A percentile compares a stretch with the other conserved stretches of the same genome.
phyloP scores from a whole-genome alignment of 495 filamentous ascomycete genomes.

The Podospora pseudocomata region DNA sequence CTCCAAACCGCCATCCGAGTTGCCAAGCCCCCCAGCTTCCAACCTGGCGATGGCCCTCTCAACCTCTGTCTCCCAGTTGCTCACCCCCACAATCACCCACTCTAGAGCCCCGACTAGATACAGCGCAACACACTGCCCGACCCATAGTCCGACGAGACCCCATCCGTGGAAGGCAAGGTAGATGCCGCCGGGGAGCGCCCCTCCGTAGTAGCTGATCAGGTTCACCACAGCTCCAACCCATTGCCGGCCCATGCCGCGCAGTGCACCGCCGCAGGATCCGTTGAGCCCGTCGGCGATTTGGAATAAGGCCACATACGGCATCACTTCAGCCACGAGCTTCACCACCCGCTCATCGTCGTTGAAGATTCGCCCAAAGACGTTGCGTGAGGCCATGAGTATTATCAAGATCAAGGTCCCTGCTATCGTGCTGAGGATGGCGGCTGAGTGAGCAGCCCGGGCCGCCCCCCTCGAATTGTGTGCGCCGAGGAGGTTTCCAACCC shows the following conservation, averaged over 20 bases:
- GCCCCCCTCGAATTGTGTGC: slow-evolving; percentile 65
- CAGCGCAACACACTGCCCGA: slow-evolving; percentile 85
- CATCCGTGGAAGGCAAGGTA: slow-evolving; percentile 87
- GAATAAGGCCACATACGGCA: slow-evolving; percentile 86
- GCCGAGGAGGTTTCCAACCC: slow-evolving; percentile 82
- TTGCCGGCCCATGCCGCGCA: slow-evolving; percentile 84
- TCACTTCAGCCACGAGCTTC: slow-evolving; percentile 71
- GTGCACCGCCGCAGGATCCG: slow-evolving; percentile 75
- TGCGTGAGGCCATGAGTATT: slow-evolving; percentile 66
- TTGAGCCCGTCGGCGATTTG: slow-evolving; percentile 91
- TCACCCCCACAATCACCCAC: slow-evolving; percentile 76
- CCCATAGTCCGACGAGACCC: slow-evolving; percentile 80
- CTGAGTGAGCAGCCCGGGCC: slow-evolving; percentile 68
- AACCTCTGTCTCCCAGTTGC: slow-evolving; percentile 77
- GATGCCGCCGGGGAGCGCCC: slow-evolving; percentile 78
- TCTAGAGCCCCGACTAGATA: slow-evolving; percentile 78
- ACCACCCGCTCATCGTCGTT: slow-evolving; percentile 76
- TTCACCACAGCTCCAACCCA: slow-evolving; percentile 89
- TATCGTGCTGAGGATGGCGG: slow-evolving; percentile 69
- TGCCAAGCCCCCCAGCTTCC: slow-evolving; percentile 49
- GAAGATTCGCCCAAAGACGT: slow-evolving; percentile 79
- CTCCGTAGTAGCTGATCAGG: slow-evolving; percentile 81
- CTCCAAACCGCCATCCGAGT: slow-evolving; percentile 4
- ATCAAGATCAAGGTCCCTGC: slow-evolving; percentile 67
- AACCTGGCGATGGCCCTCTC: slow-evolving; percentile 71